Evolutionary conservation across 345 rosid species (phyloP).

Genomic region (Eutrema yunnanense): DNA sequence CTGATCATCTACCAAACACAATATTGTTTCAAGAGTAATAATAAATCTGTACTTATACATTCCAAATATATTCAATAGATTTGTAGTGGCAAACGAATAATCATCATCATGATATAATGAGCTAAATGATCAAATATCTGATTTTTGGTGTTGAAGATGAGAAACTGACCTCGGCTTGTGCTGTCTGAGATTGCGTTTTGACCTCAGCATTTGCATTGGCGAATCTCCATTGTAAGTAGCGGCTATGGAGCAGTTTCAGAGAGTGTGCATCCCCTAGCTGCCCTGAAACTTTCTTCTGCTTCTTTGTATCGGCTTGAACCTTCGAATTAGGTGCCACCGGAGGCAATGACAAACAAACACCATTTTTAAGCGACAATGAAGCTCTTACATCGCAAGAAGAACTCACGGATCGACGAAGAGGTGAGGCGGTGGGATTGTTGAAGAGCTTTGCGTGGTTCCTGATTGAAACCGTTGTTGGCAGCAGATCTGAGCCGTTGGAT

Average conservation of each 20-base stretch:
- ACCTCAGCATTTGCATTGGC: conserved; percentile 71
- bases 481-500: conserved; percentile 9
- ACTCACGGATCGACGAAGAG: conserved; percentile 20
- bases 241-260: conserved; percentile 63
- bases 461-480: background rate
- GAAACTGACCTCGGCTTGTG: conserved; percentile 61
- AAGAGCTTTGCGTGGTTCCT: conserved; percentile 6
- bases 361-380: conserved; percentile 25
- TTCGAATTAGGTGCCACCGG: conserved; percentile 46
- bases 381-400: conserved; percentile 19
- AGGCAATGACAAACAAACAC: conserved; percentile 46
- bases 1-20: background rate
- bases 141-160: background rate
- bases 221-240: conserved; percentile 77
- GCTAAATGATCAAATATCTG: background rate
- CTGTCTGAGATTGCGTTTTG: conserved; percentile 46
- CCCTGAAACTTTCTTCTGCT: conserved; percentile 37
- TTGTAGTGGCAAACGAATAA: background rate
- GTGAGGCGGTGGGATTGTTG: conserved; percentile 4
- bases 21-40: background rate
- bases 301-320: conserved; percentile 34
- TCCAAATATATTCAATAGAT: background rate
- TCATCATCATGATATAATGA: no score
- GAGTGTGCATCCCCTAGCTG: conserved; percentile 62
- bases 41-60: background rate